Evolutionary conservation across 2,329 filamentous ascomycete genomes (phyloP), one percentile per base, ranked within the genome.

Genomic region (Aspergillus thermomutatus): DNA sequence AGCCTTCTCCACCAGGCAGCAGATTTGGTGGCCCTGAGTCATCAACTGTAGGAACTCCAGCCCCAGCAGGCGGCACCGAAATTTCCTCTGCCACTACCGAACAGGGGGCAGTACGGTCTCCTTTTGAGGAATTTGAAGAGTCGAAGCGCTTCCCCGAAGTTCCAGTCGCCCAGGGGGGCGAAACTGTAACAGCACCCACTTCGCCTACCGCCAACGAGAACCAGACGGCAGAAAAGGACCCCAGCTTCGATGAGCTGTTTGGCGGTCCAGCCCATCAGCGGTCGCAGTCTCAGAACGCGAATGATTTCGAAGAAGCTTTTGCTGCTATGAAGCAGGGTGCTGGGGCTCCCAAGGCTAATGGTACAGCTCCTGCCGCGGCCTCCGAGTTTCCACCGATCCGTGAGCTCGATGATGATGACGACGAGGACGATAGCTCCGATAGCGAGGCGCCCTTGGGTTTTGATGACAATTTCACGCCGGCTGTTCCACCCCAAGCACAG

Each of bases 371-470:
- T 21, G 64, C 61, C 26, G 54, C 68, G 28, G 55, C 60, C 68
- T 82, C 85, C 23, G 94, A 97, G 70, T 97, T 97, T 69, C 94
- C 94, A 31, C 94, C 93, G 0, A 96, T 97, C 58, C 87, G 88
- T n/a, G 91, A 93, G 70, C 77, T 97, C 56, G 88, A 90, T 60
- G 83, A 86, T 28, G 89, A 92, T 56, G 90, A 93, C 25, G 88
- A 95, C n/a, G 92, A 89, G 28, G 91, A 95, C 57, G 88, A 87
- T 28, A 88, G 87, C 54, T 89, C 85, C 58, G 90, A 91, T 49
- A 84, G 84, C 50, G 91, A 90, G 45, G 78, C 66, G 6, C 69
- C 68, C 28, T 57, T 77, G 65, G 91, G 92, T 0, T 97, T 97
- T 69, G 93, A 95, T 50, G 94, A 99, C 69, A 88, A 97, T 72